These are phyloP conservation scores for Dysphania ambrosioides DNA, from an alignment of 148 eudicot species.

Conservation along the genomic window DNA sequence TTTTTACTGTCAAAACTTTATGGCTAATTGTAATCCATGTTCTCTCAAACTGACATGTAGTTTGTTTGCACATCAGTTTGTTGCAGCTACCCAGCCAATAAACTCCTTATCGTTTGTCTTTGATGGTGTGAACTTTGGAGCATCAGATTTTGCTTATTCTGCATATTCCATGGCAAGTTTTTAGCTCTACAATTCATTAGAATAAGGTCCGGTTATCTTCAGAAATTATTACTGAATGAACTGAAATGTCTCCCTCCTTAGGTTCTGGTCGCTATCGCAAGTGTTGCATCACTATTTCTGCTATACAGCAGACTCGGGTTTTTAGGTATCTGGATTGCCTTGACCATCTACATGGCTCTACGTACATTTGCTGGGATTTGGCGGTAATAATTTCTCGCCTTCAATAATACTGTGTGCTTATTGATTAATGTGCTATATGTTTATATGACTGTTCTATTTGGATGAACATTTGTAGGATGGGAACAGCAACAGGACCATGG, in stretches of 20 bases:
- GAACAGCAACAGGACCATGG: slow-evolving; percentile 93
- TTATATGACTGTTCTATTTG: not conserved
- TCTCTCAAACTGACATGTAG: not conserved
- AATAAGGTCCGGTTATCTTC: not conserved
- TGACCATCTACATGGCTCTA: slow-evolving; percentile 78
- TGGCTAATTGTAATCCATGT: not conserved
- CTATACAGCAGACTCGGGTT: slow-evolving; percentile 62
- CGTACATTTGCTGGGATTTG: slow-evolving; percentile 78
- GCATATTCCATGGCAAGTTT: slow-evolving; percentile 78
- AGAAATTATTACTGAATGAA: not conserved
- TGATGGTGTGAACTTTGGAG: slow-evolving; percentile 86
- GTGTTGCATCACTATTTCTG: slow-evolving; percentile 58
- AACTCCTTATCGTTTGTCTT: slow-evolving; percentile 75
- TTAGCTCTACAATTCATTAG: not conserved
- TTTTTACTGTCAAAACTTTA: not conserved
- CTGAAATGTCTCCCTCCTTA: slow-evolving; percentile 15
- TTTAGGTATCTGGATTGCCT: slow-evolving; percentile 85
- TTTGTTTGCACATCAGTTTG: slow-evolving; percentile 40
- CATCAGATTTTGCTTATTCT: slow-evolving; percentile 79
- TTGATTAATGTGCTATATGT: not conserved
- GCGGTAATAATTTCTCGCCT: slow-evolving; percentile 50
- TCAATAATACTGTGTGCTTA: not conserved
- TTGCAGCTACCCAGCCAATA: slow-evolving; percentile 80
- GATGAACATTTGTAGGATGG: slow-evolving; percentile 55
- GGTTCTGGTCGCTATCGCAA: slow-evolving; percentile 66